These are phyloP conservation scores for Pseudoturritis turrita DNA, from an alignment of 345 rosid genomes.

Conservation along the genomic window DNA sequence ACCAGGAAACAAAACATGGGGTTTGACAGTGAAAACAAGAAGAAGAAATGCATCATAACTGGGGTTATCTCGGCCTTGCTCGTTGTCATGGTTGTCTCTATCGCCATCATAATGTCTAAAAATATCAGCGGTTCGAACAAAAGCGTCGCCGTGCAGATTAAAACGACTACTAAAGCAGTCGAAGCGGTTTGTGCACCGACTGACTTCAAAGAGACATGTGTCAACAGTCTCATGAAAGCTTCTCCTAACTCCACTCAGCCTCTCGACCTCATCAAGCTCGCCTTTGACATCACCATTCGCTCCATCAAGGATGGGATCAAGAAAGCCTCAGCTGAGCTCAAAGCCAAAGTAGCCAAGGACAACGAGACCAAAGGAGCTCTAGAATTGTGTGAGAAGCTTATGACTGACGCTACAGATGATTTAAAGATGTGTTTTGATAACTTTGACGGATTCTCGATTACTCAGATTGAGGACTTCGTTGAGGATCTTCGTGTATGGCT, in stretches of 20 bases:
- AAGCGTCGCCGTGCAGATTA: background rate
- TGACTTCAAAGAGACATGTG: slow-evolving; percentile 50
- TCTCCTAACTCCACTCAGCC: slow-evolving; percentile 53
- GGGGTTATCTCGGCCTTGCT: slow-evolving; percentile 41
- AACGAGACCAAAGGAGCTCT: slow-evolving; percentile 49
- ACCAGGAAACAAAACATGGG: slow-evolving; percentile 7
- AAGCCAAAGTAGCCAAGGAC: slow-evolving; percentile 45
- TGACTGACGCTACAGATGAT: slow-evolving; percentile 51
- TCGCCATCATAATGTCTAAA: slow-evolving; percentile 24
- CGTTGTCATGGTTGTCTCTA: slow-evolving; percentile 50
- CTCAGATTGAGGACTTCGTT: slow-evolving; percentile 29
- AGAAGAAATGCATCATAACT: slow-evolving; percentile 37
- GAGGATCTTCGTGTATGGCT: slow-evolving; percentile 64
- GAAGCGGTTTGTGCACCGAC: slow-evolving; percentile 56
- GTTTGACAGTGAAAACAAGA: background rate
- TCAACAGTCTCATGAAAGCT: slow-evolving; percentile 32
- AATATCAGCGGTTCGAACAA: background rate
- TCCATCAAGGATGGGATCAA: slow-evolving; percentile 37
- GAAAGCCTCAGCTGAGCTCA: slow-evolving; percentile 32
- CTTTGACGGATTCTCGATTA: slow-evolving; percentile 40
- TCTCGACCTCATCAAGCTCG: slow-evolving; percentile 45
- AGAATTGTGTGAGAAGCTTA: slow-evolving; percentile 43
- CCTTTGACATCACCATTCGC: slow-evolving; percentile 38
- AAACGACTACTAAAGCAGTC: slow-evolving; percentile 36
- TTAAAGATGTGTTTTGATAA: slow-evolving; percentile 39